Base-by-base conservation (phyloP, 176 grass and related monocot species). In the Avena atlantica region DNA sequence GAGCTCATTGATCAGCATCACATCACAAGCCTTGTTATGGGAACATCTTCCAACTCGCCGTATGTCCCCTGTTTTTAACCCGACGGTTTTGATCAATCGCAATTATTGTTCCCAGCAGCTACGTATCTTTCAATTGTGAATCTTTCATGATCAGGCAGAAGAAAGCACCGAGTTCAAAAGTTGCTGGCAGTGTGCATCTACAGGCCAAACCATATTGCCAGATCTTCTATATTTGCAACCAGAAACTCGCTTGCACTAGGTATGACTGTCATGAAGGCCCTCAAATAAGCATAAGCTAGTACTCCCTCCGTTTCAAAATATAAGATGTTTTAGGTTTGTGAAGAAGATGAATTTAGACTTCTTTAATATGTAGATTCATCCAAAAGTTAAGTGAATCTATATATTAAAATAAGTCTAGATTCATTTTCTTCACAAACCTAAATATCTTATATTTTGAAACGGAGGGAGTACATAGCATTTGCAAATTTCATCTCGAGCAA, bases 1-100 rank as follows among this genome's bases (percentile, higher is more conserved):
- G 86, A 92, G 59, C 81, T 94, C 31, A 77, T 94, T 69, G 81
- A 83, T 47, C 73, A 84, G 47, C 34, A 89, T 86, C 50, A 29
- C 12, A 88, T 97, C 71, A 94, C 86, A 31, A 59, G 90, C 14
- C 88, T 97, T 84, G 84, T 89, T 24, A 92, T 94, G 72, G 94
- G 94, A 83, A 85, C 89, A 21, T 91, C 91, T 84, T 87, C 90
- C 55, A 75, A 89, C 70, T 87, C 80, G 42, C 85, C 16, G 92
- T 91, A 69, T 47, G 79, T 9, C 64, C 5, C 84, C n/a, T 17
- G 20, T 55, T 15, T 45, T 45, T 8, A 45, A 45, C 42, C 42
- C 42, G 42, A 45, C 42, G 42, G 42, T 45, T 45, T 45, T 45
- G 42, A 45, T 45, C 42, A 8, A 45, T 45, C 42, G 42, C 42